Base-by-base conservation (phyloP, 805 yeast genomes). In the Suhomyces xylopsoci region DNA sequence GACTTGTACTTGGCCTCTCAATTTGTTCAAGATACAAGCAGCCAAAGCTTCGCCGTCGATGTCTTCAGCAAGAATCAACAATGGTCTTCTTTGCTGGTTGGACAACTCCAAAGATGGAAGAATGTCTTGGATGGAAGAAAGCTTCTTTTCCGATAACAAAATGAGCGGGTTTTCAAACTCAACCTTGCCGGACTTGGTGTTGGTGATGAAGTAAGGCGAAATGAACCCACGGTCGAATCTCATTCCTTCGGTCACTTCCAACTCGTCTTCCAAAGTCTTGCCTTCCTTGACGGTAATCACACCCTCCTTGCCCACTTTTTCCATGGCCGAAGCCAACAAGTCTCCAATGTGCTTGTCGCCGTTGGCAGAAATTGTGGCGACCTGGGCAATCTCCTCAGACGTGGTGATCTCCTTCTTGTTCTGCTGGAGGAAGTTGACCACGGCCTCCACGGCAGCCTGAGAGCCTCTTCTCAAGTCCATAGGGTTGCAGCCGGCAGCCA, bases 401-500 rank as follows among this genome's bases (percentile, higher is more conserved):
- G 96, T 89, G 64, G 97, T 90, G 74, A 94, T 87, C 72, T 89
- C 97, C 74, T 87, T 90, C 81, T 90, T 92, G 82, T 93, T 85
- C 59, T 81, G 69, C 65, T 88, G 90, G 66, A 93, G 81, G 74
- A 81, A 93, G 56, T 85, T 82, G 59, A 93, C 92, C 48, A 92
- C 96, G 43, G 92, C 91, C 70, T 90, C 93, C 49, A 92, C 98
- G 42, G 97, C 99, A 55, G 96, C 87, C 79, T 92, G 97, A 47
- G 97, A 84, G 65, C 99, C 99, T 70, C 94, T 85, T 82, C 98
- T 89, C 68, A 93, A 81, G 66, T 93, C 98, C 94, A 91, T 92
- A 64, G 99, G 98, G 80, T 93, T 94, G 76, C 97, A 92, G 56
- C 99, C 99, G 52, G 98, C 97, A 56, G 98, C 97, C 45, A 94